These are phyloP conservation scores for Yamadazyma buinensis DNA, from an alignment of 1,139 yeast species.

Conservation along the genomic window DNA sequence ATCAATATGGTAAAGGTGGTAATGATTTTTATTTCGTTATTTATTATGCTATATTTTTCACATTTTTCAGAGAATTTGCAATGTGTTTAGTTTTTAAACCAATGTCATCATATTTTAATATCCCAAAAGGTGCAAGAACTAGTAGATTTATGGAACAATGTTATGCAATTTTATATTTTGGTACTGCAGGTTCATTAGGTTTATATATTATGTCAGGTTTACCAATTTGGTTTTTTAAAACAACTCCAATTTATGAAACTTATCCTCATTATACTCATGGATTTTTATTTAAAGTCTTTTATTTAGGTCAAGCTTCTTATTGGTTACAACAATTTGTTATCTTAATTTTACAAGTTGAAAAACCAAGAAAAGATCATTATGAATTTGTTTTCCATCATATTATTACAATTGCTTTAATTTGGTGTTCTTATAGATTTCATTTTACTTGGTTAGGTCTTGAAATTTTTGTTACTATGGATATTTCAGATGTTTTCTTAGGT, in stretches of 20 bases:
- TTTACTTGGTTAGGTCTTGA: slow-evolving; percentile 95
- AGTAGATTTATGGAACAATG: slow-evolving; percentile 92
- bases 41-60: slow-evolving; percentile 81
- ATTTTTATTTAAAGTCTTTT: slow-evolving; percentile 70
- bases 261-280: slow-evolving; percentile 85
- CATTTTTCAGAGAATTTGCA: slow-evolving; percentile 83
- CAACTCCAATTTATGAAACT: slow-evolving; percentile 69
- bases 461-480: slow-evolving; percentile 91
- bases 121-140: slow-evolving; percentile 55
- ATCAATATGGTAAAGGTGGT: slow-evolving; percentile 79
- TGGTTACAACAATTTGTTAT: slow-evolving; percentile 96
- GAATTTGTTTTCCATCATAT: slow-evolving; percentile 93
- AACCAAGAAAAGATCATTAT: slow-evolving; percentile 89
- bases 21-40: slow-evolving; percentile 78
- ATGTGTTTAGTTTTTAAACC: slow-evolving; percentile 85
- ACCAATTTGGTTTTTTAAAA: slow-evolving; percentile 87
- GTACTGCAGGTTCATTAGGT: slow-evolving; percentile 81
- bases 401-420: slow-evolving; percentile 83
- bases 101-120: slow-evolving; percentile 52
- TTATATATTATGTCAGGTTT: slow-evolving; percentile 79
- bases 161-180: slow-evolving; percentile 78
- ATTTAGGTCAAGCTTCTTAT: slow-evolving; percentile 90
- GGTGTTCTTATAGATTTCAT: slow-evolving; percentile 90
- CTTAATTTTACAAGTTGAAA: slow-evolving; percentile 78
- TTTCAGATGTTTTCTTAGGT: slow-evolving; percentile 86